A percentile compares a stretch with the other conserved stretches of the same genome.
Evolutionary conservation across 176 grass and related monocot species (phyloP).

Genomic region (Dendrocalamus sinicus): DNA sequence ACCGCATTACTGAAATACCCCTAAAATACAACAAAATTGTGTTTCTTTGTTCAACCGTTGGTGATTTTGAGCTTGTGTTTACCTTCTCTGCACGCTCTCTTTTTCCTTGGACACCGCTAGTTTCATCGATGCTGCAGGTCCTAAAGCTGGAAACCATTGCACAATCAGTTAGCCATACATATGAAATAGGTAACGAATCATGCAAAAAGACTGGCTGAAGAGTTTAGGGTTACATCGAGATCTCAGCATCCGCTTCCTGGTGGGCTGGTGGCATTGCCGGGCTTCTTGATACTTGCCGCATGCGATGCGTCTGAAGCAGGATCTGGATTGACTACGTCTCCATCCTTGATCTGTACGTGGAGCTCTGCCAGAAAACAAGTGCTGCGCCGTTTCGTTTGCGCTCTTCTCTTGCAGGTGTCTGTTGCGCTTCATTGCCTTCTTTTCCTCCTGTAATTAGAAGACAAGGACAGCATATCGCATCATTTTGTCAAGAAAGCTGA

Average conservation of each 20-base stretch:
- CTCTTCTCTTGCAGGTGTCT: conserved; percentile 35
- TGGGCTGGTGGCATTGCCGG: conserved; percentile 48
- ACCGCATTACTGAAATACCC: too few species aligned
- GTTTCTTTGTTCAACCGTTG: not conserved
- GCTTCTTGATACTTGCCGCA: conserved; percentile 22
- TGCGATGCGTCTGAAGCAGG: conserved; percentile 30
- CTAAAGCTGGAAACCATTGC: conserved; percentile 55
- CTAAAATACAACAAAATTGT: not conserved
- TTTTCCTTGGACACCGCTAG: conserved; percentile 26
- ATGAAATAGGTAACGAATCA: not conserved
- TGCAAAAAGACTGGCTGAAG: not conserved
- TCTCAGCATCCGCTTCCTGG: conserved; percentile 54
- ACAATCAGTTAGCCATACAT: not conserved
- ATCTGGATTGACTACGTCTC: not conserved
- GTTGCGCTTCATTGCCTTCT: conserved; percentile 38
- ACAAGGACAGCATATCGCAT: not conserved
- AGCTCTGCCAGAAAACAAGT: conserved; percentile 19
- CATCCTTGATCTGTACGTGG: conserved; percentile 36
- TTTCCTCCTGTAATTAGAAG: conserved; percentile 37
- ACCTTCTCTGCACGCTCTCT: conserved; percentile 49
- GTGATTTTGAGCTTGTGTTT: not conserved
- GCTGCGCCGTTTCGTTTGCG: conserved; percentile 11
- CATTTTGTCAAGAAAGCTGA: not conserved
- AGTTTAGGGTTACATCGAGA: conserved; percentile 50
- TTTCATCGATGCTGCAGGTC: conserved; percentile 25